phyloP scores from a whole-genome alignment of 192 early-diverging fungal genomes.

The Rhizoclosmatium sp. region DNA sequence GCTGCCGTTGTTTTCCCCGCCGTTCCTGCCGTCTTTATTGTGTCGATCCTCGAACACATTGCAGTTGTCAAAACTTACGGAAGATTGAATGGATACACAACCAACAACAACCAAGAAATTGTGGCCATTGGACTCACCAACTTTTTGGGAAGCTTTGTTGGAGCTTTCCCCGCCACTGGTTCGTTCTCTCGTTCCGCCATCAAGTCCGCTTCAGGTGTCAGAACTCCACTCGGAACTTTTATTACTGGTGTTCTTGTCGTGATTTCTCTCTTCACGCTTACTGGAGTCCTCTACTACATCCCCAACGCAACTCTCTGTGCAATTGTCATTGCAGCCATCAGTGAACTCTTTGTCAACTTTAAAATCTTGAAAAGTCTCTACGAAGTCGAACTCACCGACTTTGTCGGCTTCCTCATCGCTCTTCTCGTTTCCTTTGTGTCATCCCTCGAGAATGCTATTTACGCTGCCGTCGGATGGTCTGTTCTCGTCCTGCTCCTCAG shows the following conservation, averaged over 20 bases:
- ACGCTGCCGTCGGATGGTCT: constrained; percentile 74
- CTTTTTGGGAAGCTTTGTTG: constrained; percentile 84
- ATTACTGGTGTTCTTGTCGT: constrained; percentile 84
- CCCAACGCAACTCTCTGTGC: constrained; percentile 80
- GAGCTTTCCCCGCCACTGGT: constrained; percentile 87
- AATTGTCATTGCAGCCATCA: constrained; percentile 85
- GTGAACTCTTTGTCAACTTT: constrained; percentile 76
- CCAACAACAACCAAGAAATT: constrained; percentile 87
- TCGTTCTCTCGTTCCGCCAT: constrained; percentile 94
- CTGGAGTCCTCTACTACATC: constrained; percentile 87
- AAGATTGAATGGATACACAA: constrained; percentile 81
- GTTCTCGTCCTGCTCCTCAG: constrained; percentile 78
- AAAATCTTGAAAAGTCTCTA: constrained; percentile 67
- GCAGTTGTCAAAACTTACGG: constrained; percentile 90
- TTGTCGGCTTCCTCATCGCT: constrained; percentile 51
- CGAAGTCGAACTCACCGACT: constrained; percentile 48
- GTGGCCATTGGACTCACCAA: constrained; percentile 89
- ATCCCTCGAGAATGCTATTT: constrained; percentile 81
- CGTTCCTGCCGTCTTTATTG: constrained; percentile 72
- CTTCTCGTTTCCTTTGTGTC: constrained; percentile 67
- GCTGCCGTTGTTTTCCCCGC: constrained; percentile 42
- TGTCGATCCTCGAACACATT: constrained; percentile 89
- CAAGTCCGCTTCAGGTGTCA: constrained; percentile 86
- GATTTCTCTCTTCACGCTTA: constrained; percentile 81
- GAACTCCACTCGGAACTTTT: constrained; percentile 79